Evolutionary conservation across 208 protist genomes (phyloP), one percentile per base, ranked within the genome.

Genomic region (Polymyxa betae): DNA sequence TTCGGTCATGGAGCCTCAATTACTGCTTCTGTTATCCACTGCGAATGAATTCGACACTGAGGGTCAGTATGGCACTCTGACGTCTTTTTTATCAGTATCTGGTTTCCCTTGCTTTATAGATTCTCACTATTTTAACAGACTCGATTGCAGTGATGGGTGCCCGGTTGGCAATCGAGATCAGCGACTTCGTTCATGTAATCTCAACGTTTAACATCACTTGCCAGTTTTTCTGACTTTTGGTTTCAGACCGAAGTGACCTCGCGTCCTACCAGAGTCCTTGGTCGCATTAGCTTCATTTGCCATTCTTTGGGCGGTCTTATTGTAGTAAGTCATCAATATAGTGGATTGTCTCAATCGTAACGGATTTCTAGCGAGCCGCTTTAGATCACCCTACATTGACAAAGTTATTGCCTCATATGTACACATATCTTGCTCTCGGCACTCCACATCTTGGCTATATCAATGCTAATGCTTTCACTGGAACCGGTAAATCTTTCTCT

Each of bases 221-320:
- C 20, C 29, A 66, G 20, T 29, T 66, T 29, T 32, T 66, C 54
- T 32, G 54, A 29, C 16, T 66, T 16, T 66, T 16, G 20, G 54
- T 29, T 66, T 16, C 29, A 66, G 54, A 29, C 29, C 20, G 29
- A 66, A 32, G 29, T 66, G 29, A 32, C 20, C 20, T 66, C 54
- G 54, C 54, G 54, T 32, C 54, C 54, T 66, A 16, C 16, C 16
- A 16, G 54, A 66, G 29, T 32, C 16, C 54, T 66, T 29, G 54
- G 54, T 29, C 54, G 54, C 29, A 29, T 66, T 16, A 32, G 20
- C 20, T 66, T 66, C 29, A n/a, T 88, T 24, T 77, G 40, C 35
- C 77, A 88, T 29, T n/a, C 20, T 40, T n/a, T 88, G 77, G 77
- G 77, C 16, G 77, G 77, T 16, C 46, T 88, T 77, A 88, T 88